Evolutionary conservation across 2,329 filamentous ascomycete genomes (phyloP).

Genomic region (Nemania diffusa): DNA sequence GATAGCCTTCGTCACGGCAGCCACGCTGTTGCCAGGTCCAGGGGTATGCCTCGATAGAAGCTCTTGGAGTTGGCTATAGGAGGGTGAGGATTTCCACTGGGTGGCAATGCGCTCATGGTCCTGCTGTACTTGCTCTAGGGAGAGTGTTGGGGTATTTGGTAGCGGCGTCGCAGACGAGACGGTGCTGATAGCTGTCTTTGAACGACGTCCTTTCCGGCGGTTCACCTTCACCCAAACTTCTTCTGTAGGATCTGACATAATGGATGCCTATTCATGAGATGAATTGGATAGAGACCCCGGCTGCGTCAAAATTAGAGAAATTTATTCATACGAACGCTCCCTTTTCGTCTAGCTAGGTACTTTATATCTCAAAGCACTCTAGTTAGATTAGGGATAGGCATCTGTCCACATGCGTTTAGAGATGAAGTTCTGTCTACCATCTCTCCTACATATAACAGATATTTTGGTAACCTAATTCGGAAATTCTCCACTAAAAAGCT

Average conservation of each 20-base stretch:
- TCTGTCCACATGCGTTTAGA: too few species aligned
- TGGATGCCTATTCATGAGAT: neutral
- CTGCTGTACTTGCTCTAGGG: slow-evolving; percentile 40
- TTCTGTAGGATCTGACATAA: slow-evolving; percentile 14
- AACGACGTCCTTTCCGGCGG: slow-evolving; percentile 37
- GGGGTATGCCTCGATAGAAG: slow-evolving; percentile 45
- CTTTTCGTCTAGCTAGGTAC: neutral
- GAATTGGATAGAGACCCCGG: neutral
- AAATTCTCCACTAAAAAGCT: neutral
- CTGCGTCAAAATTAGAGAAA: neutral
- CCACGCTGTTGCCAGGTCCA: slow-evolving; percentile 42
- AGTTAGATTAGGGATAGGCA: neutral
- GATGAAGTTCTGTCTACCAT: neutral
- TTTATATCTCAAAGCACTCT: neutral
- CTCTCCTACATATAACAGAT: neutral
- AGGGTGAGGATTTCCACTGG: slow-evolving; percentile 46
- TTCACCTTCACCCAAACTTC: slow-evolving; percentile 42
- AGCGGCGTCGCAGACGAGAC: neutral
- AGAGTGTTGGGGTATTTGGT: slow-evolving; percentile 35
- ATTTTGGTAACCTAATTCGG: neutral
- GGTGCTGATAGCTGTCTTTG: neutral
- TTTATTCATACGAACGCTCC: neutral
- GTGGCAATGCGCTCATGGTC: slow-evolving; percentile 40
- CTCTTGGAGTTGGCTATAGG: slow-evolving; percentile 49
- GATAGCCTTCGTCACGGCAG: slow-evolving; percentile 57